Evolutionary conservation across 2,329 filamentous ascomycete genomes (phyloP).

Genomic region (Xylaria multiplex): DNA sequence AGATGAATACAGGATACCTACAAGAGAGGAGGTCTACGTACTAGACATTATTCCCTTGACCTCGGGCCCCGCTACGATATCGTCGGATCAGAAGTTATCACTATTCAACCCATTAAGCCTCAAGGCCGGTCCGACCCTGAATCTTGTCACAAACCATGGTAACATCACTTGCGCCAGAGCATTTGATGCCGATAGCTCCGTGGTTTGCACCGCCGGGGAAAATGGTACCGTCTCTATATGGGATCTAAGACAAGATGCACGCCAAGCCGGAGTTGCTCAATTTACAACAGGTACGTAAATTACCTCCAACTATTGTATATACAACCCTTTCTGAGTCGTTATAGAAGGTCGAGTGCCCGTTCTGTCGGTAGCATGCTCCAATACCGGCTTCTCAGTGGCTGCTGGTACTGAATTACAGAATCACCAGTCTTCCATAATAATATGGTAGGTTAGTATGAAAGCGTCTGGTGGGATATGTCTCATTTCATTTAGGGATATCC

Average conservation of each 20-base stretch:
- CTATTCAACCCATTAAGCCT: constrained; percentile 71
- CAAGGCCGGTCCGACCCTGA: constrained; percentile 52
- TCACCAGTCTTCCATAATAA: constrained; percentile 67
- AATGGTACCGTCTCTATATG: constrained; percentile 74
- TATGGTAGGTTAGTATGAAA: constrained; percentile 61
- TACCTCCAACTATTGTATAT: constrained; percentile 9
- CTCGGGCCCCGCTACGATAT: constrained; percentile 67
- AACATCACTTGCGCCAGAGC: constrained; percentile 72
- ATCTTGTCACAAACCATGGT: constrained; percentile 60
- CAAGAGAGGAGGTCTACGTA: constrained; percentile 62
- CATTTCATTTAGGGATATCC: constrained; percentile 63
- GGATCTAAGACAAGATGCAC: constrained; percentile 66
- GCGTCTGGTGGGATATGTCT: neutral
- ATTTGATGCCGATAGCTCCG: constrained; percentile 60
- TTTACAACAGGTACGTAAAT: constrained; percentile 56
- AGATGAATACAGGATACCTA: constrained; percentile 54
- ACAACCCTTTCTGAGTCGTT: constrained; percentile 36
- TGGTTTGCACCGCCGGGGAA: constrained; percentile 76
- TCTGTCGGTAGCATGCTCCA: constrained; percentile 71
- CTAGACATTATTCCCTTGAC: constrained; percentile 65
- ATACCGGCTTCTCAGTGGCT: constrained; percentile 68
- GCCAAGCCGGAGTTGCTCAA: constrained; percentile 54
- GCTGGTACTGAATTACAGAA: constrained; percentile 78
- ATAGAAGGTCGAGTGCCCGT: constrained; percentile 63
- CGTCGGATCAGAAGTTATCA: constrained; percentile 76